Evolutionary conservation across 192 early-diverging fungal species (phyloP), one percentile per base, ranked within the genome.

Genomic region (Allomyces javanicus): DNA sequence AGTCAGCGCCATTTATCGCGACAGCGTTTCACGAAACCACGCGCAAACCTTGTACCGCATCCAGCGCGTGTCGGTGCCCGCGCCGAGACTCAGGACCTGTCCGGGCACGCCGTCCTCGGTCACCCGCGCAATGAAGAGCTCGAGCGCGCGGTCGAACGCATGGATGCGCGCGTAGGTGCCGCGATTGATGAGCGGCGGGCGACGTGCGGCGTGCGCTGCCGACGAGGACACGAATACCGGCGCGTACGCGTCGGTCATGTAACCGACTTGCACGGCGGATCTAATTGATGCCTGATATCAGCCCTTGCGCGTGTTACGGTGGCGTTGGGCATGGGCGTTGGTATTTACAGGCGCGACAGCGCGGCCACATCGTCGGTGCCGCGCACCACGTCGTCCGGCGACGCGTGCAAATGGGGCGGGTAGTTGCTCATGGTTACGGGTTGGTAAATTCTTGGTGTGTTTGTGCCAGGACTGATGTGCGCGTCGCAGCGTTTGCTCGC

Each of bases 301-400:
- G 24, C 22, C 19, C 1, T 40, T 33, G n/a, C 12, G 4, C 14
- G 40, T 65, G 43, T 33, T 17, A 23, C 26, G 23, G 21, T 10
- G 62, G 10, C 7, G 33, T 40, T 40, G 33, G 33, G 33, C 33
- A 40, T 25, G 24, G 24, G 40, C 19, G 21, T 12, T 24, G 50
- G 26, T 24, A 67, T 70, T 76, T 83, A 91, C 87, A 87, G 78
- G 74, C 88, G 83, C 68, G 87, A 86, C 61, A 87, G 74, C 17
- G 87, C 82, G 23, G 93, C 96, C 70, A 95, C 92, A 66, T 91
- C 89, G 75, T 95, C 92, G 64, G 96, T 98, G n/a, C 77, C 83
- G 62, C 86, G 85, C 21, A 89, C 75, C 5, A 87, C 78, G n/a
- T 83, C 81, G 70, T 93, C 87, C 68, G 82, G 78, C 33, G 33